These are phyloP conservation scores for Vitis hybrid DNA, from an alignment of 177 flowering plant species.

Conservation along the genomic window DNA sequence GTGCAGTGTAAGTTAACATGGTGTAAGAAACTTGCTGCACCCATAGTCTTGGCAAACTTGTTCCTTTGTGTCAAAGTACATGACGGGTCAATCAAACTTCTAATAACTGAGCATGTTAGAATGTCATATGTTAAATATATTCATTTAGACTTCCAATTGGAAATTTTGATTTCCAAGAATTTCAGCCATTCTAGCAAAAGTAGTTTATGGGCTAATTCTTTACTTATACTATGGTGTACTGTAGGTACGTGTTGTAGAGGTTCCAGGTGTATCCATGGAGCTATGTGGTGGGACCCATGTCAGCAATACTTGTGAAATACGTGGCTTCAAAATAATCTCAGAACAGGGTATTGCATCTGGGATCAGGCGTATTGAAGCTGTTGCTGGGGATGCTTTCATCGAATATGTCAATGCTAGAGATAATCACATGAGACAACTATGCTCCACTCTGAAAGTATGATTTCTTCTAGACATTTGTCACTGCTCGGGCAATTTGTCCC, in stretches of 20 bases:
- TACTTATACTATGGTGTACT: constrained; percentile 10
- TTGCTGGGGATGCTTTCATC: constrained; percentile 92
- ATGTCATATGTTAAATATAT: too few species aligned
- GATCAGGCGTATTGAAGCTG: constrained; percentile 93
- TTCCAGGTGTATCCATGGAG: constrained; percentile 97
- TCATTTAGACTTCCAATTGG: not conserved
- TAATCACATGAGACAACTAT: constrained; percentile 69
- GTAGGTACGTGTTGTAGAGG: constrained; percentile 95
- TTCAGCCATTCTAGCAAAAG: not conserved
- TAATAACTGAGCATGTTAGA: too few species aligned
- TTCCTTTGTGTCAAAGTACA: too few species aligned
- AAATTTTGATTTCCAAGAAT: too few species aligned
- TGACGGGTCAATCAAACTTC: too few species aligned
- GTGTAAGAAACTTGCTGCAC: too few species aligned
- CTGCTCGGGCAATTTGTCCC: not conserved
- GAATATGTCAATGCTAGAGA: constrained; percentile 78
- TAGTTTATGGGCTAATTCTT: not conserved
- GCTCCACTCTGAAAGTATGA: constrained; percentile 82
- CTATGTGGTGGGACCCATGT: constrained; percentile 99
- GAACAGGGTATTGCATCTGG: constrained; percentile 98
- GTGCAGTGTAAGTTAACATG: too few species aligned
- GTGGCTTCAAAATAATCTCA: constrained; percentile 85
- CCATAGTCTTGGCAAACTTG: too few species aligned
- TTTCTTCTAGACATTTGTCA: not conserved
- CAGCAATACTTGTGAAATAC: constrained; percentile 75